phyloP scores from a whole-genome alignment of 1,139 yeast species.

The Protomyces inundatus region DNA sequence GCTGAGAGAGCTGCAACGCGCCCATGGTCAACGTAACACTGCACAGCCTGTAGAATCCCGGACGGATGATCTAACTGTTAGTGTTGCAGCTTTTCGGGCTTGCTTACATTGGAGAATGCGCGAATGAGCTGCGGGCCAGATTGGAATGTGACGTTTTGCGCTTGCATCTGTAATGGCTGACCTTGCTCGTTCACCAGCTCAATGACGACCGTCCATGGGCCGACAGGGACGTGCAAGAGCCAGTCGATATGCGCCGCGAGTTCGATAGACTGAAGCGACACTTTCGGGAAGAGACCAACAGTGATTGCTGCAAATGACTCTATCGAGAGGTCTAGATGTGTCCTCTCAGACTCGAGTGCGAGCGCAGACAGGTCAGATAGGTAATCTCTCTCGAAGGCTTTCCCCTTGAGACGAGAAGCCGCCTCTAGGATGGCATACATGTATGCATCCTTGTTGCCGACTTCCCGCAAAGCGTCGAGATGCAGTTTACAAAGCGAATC shows the following conservation, averaged over 20 bases:
- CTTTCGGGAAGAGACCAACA: neutral
- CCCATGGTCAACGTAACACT: no score
- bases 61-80: no score
- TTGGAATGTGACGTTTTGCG: neutral
- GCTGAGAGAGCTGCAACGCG: no score
- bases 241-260: neutral
- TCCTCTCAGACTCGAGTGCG: neutral
- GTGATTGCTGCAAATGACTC: neutral
- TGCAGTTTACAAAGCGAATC: neutral
- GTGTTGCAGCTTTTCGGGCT: no score
- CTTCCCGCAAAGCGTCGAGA: neutral
- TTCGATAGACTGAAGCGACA: neutral
- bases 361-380: neutral
- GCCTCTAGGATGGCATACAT: neutral
- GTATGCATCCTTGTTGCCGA: neutral
- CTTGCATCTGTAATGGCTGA: neutral
- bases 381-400: neutral
- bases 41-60: no score
- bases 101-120: neutral
- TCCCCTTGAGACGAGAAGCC: neutral
- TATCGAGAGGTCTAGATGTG: neutral
- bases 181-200: neutral
- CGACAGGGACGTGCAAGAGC: neutral
- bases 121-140: neutral
- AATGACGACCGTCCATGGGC: neutral